These are phyloP conservation scores for Solanum arcanum DNA, from an alignment of 257 asterid species.

Conservation along the genomic window DNA sequence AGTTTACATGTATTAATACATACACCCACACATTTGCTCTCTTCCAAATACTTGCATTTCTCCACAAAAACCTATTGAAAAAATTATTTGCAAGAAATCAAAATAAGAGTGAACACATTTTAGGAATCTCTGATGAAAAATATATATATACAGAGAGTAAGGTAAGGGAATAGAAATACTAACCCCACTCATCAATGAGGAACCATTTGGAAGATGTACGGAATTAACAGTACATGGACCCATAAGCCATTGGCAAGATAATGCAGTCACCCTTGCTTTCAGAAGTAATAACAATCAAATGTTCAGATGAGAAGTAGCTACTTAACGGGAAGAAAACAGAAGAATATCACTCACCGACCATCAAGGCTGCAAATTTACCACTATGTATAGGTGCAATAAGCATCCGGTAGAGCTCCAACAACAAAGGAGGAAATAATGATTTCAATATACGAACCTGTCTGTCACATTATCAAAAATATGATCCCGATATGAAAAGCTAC, in stretches of 20 bases:
- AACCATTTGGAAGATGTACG: conserved; percentile 52
- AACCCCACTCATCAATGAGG: conserved; percentile 75
- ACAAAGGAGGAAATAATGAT: conserved; percentile 59
- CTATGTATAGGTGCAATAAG: conserved; percentile 60
- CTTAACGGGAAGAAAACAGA: not conserved
- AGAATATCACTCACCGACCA: conserved; percentile 64
- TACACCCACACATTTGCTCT: conserved; percentile 85
- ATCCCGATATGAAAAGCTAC: not conserved
- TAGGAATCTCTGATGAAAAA: not conserved
- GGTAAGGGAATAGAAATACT: not conserved
- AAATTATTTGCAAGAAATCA: not conserved
- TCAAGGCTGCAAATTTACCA: conserved; percentile 61
- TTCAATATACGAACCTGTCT: conserved; percentile 54
- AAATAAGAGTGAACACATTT: not conserved
- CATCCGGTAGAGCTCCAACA: conserved; percentile 53
- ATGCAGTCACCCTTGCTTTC: conserved; percentile 86
- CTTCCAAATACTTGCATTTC: conserved; percentile 86
- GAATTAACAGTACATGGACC: conserved; percentile 69
- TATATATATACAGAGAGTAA: not conserved
- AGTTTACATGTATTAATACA: conserved; percentile 83
- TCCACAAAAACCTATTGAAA: conserved; percentile 60
- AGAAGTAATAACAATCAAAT: conserved; percentile 2
- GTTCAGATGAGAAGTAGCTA: not conserved
- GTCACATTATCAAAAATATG: not conserved
- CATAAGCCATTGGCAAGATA: conserved; percentile 88